Percentiles rank a stretch among this genome's conserved stretches.
Evolutionary conservation across 768 basidiomycete genomes (phyloP).

Genomic region (Termitomyces sp.): DNA sequence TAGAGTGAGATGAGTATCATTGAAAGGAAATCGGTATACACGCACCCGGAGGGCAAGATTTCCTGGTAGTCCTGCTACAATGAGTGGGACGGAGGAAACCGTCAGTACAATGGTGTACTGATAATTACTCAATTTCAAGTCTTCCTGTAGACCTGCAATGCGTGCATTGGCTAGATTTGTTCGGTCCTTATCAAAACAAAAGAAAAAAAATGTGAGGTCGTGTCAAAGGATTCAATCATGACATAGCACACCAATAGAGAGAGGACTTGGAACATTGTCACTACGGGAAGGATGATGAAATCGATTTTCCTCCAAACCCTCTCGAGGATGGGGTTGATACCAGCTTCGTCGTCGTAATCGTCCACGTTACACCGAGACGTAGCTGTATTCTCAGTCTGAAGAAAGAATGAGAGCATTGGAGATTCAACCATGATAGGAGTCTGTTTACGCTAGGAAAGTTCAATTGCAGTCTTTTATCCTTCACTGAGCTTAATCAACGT

Average conservation of each 20-base stretch:
- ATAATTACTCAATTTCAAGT: constrained; percentile 43
- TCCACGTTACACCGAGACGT: neutral
- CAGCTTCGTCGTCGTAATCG: neutral
- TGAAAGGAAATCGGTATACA: neutral
- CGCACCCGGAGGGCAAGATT: constrained; percentile 50
- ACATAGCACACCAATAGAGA: constrained; percentile 25
- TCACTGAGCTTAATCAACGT: neutral
- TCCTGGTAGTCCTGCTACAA: constrained; percentile 53
- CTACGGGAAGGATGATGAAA: constrained; percentile 27
- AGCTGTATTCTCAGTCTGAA: neutral
- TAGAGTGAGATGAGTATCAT: neutral
- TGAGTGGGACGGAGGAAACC: constrained; percentile 49
- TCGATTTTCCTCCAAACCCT: constrained; percentile 29
- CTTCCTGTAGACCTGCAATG: constrained; percentile 52
- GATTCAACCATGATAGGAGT: neutral
- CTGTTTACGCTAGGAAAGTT: neutral
- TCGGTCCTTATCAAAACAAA: neutral
- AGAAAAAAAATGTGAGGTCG: neutral
- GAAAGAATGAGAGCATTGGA: neutral
- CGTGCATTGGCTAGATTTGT: constrained; percentile 32
- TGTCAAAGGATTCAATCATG: constrained; percentile 43
- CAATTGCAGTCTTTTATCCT: neutral
- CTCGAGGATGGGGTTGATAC: neutral
- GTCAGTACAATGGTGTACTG: constrained; percentile 48
- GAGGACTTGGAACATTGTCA: constrained; percentile 29